Base-by-base conservation (phyloP, 179 eudicot species). In the Actinidia arguta region DNA sequence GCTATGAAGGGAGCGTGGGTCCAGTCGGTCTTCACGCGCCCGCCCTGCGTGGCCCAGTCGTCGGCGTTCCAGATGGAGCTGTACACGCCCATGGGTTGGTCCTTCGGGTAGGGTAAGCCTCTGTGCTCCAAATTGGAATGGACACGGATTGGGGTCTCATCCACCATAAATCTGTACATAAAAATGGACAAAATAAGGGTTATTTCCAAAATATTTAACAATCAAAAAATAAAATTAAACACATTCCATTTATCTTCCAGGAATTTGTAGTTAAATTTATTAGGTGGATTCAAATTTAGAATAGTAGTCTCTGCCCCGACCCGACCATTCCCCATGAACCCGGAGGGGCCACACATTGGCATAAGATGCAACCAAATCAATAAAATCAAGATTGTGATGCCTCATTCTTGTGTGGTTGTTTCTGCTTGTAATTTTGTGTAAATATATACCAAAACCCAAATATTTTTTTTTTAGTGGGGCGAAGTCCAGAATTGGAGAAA, bases 21-120 rank as follows among this genome's bases (percentile, higher is more conserved):
- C 98, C 98, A 94, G 48, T 94, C 88, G 0, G 97, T 94, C 86
- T 94, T 94, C 17, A 94, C 91, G 4, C 90, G 75, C 0, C 98
- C 98, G 1, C 98, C 98, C 78, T 94, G 98, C 0, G 98, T 94
- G 39, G 98, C 98, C 98, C 98, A 95, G 78, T 95, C 98, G 73
- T 95, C 98, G 0, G 98, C 97, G 75, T 95, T 93, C 98, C 98
- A 95, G 25, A 95, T 95, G 3, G 98, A 94, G 76, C 98, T 94
- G 87, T 91, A 95, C n/a, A 95, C 95, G 2, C 98, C 98, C 98
- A 95, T 95, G 12, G 96, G 78, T 69, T 95, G 98, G 84, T 94
- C 94, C 82, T 91, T 94, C 0, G 98, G 98, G 82, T 56, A 95
- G 0, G 98, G 98, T 7, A 95, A 87, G 2, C 98, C 98, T 52